Conservation (phyloP, 2,329 filamentous ascomycete genomes). For the Xylariaceae sp. region DNA sequence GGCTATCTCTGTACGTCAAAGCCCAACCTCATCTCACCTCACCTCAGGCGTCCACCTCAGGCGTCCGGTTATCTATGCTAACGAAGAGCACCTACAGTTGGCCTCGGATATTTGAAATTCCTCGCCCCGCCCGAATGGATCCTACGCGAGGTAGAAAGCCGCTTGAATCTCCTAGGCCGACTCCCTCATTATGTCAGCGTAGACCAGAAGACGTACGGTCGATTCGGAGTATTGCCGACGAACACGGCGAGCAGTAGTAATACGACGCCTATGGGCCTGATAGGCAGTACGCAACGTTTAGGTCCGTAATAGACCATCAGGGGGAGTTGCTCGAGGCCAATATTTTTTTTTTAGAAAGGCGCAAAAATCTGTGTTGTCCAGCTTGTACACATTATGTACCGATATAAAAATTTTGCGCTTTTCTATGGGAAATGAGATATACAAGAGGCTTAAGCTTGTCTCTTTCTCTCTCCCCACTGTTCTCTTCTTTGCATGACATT, state of each 20-base stretch:
- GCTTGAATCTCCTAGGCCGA: constrained; percentile 75
- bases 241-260: constrained; percentile 36
- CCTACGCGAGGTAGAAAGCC: constrained; percentile 81
- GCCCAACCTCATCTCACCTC: neutral
- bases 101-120: constrained; percentile 81
- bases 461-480: neutral
- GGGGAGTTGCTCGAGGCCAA: too few relatives aligned
- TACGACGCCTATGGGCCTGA: constrained; percentile 52
- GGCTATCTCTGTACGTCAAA: constrained; percentile 73
- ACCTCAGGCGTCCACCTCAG: too few relatives aligned
- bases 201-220: constrained; percentile 91
- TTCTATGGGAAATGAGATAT: constrained; percentile 2
- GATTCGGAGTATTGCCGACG: constrained; percentile 80
- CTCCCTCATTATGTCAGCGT: constrained; percentile 90
- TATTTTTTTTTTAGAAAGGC: too few relatives aligned
- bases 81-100: constrained; percentile 47
- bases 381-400: constrained; percentile 11
- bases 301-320: constrained; percentile 47
- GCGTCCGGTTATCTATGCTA: neutral
- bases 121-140: constrained; percentile 85
- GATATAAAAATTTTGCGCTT: constrained; percentile 4
- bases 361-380: too few relatives aligned
- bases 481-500: constrained; percentile 11
- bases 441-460: too few relatives aligned
- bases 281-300: constrained; percentile 61